Evolutionary conservation across 805 yeast species (phyloP), one percentile per base, ranked within the genome.

Genomic region (Clavispora vitiphila): DNA sequence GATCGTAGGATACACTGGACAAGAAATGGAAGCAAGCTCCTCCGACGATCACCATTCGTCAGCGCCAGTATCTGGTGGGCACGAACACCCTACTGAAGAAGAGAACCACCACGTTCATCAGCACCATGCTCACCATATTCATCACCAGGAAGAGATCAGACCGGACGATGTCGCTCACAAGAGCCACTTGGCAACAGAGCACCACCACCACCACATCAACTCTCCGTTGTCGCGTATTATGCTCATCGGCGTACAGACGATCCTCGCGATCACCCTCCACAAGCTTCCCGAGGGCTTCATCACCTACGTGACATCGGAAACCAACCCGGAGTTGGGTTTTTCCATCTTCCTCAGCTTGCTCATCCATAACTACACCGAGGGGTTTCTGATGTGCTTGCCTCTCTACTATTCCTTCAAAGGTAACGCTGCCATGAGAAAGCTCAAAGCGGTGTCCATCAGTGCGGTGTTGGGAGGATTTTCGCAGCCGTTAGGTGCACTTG

Each of bases 281-380:
- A 90, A 93, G 59, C 72, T 91, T 20, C 99, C 99, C 0, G 99
- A 91, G 63, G 99, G 99, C 0, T 86, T 91, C 55, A 80, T 91
- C 41, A 83, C 95, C 35, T 91, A 78, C 59, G 85, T 84, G 25
- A 89, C 93, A 0, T 74, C 88, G 2, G 86, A 83, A 55, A 78
- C 84, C 1, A 64, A 72, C 44, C 67, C 69, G 4, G 62, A 71
- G 24, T 64, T 89, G 21, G 97, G 98, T 0, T 53, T 88, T 16
- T 74, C 87, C 12, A 87, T 91, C 10, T 90, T 93, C 55, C 60
- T 90, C 16, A 88, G 96, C 37, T 71, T 91, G 56, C 78, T 89
- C 10, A 77, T 93, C 22, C 99, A 91, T 65, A 93, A 93, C 61
- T 82, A 88, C 51, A 83, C 90, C 18, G 99, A 91, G 60, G 99